phyloP scores from a whole-genome alignment of 2,329 filamentous ascomycete species.

The Dothiorella sarmentorum region DNA sequence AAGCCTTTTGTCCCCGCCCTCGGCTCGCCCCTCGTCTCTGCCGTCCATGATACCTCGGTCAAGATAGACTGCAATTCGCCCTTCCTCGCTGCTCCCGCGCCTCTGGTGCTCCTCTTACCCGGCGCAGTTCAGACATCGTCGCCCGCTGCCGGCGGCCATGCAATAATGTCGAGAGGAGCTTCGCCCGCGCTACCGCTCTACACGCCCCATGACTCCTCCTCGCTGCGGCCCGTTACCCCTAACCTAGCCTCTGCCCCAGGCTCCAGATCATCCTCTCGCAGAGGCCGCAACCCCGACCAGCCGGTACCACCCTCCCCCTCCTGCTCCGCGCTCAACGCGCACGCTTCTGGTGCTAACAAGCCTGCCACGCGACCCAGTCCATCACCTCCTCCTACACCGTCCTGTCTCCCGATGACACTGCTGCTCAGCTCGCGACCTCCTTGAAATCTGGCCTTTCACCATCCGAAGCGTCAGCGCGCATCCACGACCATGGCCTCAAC shows the following conservation, averaged over 20 bases:
- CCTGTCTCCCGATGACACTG: slow-evolving; percentile 75
- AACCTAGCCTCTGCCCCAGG: slow-evolving; percentile 3
- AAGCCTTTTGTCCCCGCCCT: neutral
- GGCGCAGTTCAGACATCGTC: slow-evolving; percentile 1
- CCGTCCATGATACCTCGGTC: slow-evolving; percentile 6
- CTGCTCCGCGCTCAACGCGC: slow-evolving; percentile 25
- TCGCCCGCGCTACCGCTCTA: slow-evolving; percentile 58
- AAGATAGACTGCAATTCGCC: slow-evolving; percentile 13
- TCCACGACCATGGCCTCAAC: slow-evolving; percentile 81
- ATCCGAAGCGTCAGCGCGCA: slow-evolving; percentile 73
- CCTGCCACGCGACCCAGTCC: slow-evolving; percentile 28
- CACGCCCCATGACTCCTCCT: slow-evolving; percentile 42
- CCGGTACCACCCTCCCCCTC: slow-evolving; percentile 22
- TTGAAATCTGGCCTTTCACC: slow-evolving; percentile 75
- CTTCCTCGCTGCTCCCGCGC: neutral
- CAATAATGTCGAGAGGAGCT: slow-evolving; percentile 61
- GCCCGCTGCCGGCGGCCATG: slow-evolving; percentile 34
- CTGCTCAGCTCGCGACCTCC: slow-evolving; percentile 76
- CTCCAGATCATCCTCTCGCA: slow-evolving; percentile 29
- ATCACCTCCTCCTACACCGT: slow-evolving; percentile 55
- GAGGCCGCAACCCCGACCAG: slow-evolving; percentile 23
- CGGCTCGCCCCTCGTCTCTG: neutral
- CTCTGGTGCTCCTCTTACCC: neutral
- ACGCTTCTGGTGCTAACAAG: neutral
- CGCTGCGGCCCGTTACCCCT: slow-evolving; percentile 31